Evolutionary conservation across 225 moss, liverwort and hornwort species (phyloP).

Genomic region (Thuidium tamariscinum): DNA sequence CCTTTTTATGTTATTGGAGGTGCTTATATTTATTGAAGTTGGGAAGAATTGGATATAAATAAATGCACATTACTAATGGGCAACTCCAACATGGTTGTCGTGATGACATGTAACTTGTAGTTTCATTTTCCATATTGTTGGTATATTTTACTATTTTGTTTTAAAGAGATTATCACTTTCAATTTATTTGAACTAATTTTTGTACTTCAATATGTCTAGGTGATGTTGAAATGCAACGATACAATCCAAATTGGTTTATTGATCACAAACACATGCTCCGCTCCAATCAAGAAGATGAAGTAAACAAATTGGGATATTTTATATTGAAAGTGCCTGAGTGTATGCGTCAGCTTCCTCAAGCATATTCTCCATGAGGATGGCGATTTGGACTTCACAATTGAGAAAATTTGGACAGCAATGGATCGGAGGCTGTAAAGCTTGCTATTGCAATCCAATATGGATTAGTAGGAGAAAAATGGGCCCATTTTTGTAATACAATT

Average conservation of each 20-base stretch:
- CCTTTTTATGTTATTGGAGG: neutral
- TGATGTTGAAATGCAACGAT: neutral
- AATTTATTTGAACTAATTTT: neutral
- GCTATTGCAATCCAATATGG: no score
- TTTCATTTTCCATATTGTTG: neutral
- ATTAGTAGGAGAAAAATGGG: neutral
- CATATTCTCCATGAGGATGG: neutral
- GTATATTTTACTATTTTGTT: neutral
- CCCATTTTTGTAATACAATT: neutral
- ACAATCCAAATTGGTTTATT: neutral
- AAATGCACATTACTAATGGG: neutral
- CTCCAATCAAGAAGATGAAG: no score
- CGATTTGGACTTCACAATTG: neutral
- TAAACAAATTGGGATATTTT: neutral
- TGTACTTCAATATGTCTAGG: neutral
- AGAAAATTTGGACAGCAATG: neutral
- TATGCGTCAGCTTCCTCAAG: neutral
- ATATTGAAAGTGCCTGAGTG: neutral
- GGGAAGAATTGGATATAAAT: no score
- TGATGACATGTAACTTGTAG: neutral
- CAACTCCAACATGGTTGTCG: no score
- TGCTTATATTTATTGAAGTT: neutral
- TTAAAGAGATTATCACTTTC: neutral
- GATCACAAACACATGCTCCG: neutral
- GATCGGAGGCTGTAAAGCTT: neutral